phyloP scores from a whole-genome alignment of 352 stramenopile species.

The Pythium vanterpoolii region DNA sequence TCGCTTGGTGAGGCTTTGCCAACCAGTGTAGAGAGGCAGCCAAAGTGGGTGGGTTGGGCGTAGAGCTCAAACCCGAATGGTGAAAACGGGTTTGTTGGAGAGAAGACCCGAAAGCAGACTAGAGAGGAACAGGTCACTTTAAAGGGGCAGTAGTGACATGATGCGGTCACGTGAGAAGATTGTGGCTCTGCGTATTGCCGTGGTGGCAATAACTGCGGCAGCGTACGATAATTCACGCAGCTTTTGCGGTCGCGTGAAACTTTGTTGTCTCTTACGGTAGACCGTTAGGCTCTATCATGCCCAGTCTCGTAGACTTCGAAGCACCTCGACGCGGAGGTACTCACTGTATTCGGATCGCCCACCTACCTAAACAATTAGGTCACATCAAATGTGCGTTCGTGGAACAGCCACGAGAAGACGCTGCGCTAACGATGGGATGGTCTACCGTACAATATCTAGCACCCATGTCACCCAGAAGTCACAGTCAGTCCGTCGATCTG shows the following conservation, averaged over 20 bases:
- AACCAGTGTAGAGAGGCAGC: background rate
- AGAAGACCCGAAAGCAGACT: constrained; percentile 7
- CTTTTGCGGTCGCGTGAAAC: too few species aligned
- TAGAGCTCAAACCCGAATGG: background rate
- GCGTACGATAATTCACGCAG: too few species aligned
- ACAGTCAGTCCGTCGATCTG: background rate
- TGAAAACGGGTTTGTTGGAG: background rate
- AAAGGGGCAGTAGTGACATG: background rate
- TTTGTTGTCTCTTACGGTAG: too few species aligned
- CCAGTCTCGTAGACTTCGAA: too few species aligned
- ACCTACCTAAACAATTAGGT: background rate
- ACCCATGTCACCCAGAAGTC: background rate
- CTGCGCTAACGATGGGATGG: background rate
- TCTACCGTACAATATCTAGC: background rate
- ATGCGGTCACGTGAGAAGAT: too few species aligned
- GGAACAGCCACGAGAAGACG: background rate
- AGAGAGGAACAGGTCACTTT: background rate
- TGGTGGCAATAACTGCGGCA: too few species aligned
- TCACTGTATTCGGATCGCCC: background rate
- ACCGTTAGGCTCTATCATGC: too few species aligned
- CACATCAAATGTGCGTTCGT: background rate
- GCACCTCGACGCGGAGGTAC: too few species aligned
- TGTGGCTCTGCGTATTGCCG: too few species aligned
- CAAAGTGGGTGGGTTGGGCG: background rate
- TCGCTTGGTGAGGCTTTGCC: constrained; percentile 2